Conservation (phyloP, 176 grass and related monocot species). For the Ananas comosus region DNA sequence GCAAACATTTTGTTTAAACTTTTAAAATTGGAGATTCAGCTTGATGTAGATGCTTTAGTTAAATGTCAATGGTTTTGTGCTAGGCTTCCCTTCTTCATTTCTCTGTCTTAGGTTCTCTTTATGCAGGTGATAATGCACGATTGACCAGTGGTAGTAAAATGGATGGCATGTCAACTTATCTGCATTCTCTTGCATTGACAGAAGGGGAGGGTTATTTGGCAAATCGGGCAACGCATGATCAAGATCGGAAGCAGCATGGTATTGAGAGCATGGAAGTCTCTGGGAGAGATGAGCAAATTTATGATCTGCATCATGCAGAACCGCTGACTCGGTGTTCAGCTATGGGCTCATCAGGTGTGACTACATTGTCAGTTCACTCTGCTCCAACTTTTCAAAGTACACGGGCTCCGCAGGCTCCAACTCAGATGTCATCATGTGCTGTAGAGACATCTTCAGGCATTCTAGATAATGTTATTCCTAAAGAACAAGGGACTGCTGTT, state of each 20-base stretch:
- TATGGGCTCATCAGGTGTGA: conserved; percentile 39
- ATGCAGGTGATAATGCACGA: conserved; percentile 42
- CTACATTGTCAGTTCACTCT: conserved; percentile 39
- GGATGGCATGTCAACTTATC: conserved; percentile 60
- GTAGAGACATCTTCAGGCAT: conserved; percentile 24
- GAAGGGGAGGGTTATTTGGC: conserved; percentile 42
- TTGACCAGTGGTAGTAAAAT: conserved; percentile 50
- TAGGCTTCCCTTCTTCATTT: neutral
- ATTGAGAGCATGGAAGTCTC: conserved; percentile 18
- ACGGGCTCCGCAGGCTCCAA: conserved; percentile 14
- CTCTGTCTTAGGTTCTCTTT: conserved; percentile 29
- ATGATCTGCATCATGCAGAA: conserved; percentile 37
- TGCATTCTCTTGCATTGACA: conserved; percentile 75
- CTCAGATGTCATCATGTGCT: conserved; percentile 34
- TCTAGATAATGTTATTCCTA: conserved; percentile 18
- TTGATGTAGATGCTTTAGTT: neutral
- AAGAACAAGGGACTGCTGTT: conserved; percentile 25
- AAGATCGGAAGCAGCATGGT: conserved; percentile 26
- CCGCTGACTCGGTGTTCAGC: conserved; percentile 53
- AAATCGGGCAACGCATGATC: conserved; percentile 22
- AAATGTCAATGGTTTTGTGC: neutral
- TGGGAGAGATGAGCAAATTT: conserved; percentile 20
- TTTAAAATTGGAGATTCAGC: conserved; percentile 4
- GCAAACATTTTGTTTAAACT: conserved; percentile 11
- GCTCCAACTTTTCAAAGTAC: conserved; percentile 42